phyloP scores from a whole-genome alignment of 2,329 filamentous ascomycete species.

The Exophiala sp. region DNA sequence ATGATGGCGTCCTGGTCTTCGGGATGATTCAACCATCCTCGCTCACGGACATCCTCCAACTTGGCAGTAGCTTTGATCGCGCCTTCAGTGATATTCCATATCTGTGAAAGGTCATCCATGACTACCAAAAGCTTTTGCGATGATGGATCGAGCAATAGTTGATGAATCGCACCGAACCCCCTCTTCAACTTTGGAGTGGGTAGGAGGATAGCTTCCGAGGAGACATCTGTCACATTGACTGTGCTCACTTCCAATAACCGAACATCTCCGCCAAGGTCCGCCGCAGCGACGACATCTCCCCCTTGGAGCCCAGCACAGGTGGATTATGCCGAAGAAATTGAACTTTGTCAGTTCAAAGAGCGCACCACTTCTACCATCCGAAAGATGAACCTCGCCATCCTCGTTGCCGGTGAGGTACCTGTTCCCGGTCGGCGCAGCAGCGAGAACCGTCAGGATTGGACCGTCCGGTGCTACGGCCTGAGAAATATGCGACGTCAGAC shows the following conservation, averaged over 20 bases:
- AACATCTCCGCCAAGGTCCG: constrained; percentile 9
- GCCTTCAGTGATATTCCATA: constrained; percentile 8
- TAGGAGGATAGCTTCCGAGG: not conserved
- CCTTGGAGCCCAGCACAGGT: constrained; percentile 6
- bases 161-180: constrained; percentile 7
- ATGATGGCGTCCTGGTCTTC: constrained; percentile 5
- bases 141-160: constrained; percentile 7
- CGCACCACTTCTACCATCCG: not conserved
- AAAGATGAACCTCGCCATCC: constrained; percentile 12
- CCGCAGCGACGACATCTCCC: constrained; percentile 4
- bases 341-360: constrained; percentile 5
- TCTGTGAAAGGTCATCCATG: constrained; percentile 5
- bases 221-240: not conserved
- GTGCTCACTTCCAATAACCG: constrained; percentile 2
- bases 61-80: not conserved
- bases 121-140: constrained; percentile 10
- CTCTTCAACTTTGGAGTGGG: constrained; percentile 4
- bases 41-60: not conserved
- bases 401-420: constrained; percentile 8
- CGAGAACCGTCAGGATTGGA: constrained; percentile 2
- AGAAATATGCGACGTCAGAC: constrained; percentile 3
- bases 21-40: constrained; percentile 8
- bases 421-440: constrained; percentile 5
- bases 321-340: constrained; percentile 3
- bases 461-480: constrained; percentile 7